Base-by-base conservation (phyloP, 2,329 filamentous ascomycete species). In the Penicillium brevicompactum region DNA sequence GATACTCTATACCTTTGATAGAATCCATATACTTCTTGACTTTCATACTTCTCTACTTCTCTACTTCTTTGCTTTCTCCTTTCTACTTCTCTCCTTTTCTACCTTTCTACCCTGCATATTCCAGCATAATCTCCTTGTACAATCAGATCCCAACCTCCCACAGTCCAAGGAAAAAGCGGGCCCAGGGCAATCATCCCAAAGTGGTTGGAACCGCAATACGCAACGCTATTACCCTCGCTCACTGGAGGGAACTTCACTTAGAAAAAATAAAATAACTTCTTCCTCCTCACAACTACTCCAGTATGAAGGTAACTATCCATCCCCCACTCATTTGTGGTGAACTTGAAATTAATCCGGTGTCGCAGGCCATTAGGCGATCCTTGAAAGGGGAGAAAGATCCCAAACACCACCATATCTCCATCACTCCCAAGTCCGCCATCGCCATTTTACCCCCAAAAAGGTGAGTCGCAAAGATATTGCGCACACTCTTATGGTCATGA, bases 361-460 rank as follows among this genome's bases (percentile, higher is more conserved):
- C 48, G 22, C 51, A 91, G 88, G 88, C 87, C 73, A 84, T 96
- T 76, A 86, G 92, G 74, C 85, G 91, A 78, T 96, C 91, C 59
- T 89, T 96, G 77, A 96, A 96, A 80, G 88, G 90, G 74, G 91
- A 95, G 65, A 95, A 92, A 81, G 84, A 85, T 62, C 74, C 78
- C 59, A 85, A 87, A 72, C 85, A 61, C 57, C 67, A 69, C 55
- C 88, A 90, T 70, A 83, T 90, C 64, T 88, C 89, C 54, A 89
- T 96, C 64, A 86, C 88, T 14, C 88, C 89, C 61, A 96, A 96
- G 75, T 89, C 92, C 53, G 89, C 91, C 40, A 85, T 93, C 62
- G 91, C 92, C 49, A 96, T 96, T 70, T 85, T 94, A 24, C 91
- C 92, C 50, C 92, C 1, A 96, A 96, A 77, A 96, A 96, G 87